Evolutionary conservation across 495 filamentous ascomycete genomes (phyloP).

Genomic region (Extremus antarcticus): DNA sequence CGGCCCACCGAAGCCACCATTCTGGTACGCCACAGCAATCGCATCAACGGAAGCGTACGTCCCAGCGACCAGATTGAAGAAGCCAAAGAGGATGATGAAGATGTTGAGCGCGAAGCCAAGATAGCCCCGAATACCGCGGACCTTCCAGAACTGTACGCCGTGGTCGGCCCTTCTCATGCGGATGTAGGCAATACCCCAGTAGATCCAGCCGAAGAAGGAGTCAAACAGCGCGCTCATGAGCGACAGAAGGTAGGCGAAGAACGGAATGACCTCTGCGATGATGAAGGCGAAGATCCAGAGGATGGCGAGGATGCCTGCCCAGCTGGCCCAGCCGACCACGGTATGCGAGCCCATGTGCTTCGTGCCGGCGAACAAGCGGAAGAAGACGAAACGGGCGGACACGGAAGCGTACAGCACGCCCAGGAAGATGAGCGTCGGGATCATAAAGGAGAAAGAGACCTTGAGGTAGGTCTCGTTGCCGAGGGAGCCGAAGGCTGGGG

Average conservation of each 20-base stretch:
- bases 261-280: slow-evolving; percentile 80
- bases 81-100: slow-evolving; percentile 54
- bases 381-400: slow-evolving; percentile 73
- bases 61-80: slow-evolving; percentile 65
- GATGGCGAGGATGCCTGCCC: slow-evolving; percentile 59
- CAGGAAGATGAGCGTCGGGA: slow-evolving; percentile 80
- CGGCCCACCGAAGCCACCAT: slow-evolving; percentile 28
- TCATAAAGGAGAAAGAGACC: slow-evolving; percentile 82
- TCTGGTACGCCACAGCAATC: slow-evolving; percentile 30
- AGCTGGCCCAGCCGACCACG: slow-evolving; percentile 66
- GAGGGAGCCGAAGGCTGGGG: slow-evolving; percentile 73
- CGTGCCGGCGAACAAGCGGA: slow-evolving; percentile 67
- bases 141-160: slow-evolving; percentile 47
- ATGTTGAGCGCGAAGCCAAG: slow-evolving; percentile 54
- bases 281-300: slow-evolving; percentile 74
- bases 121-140: slow-evolving; percentile 50
- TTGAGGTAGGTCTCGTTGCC: slow-evolving; percentile 64
- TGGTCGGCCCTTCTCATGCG: slow-evolving; percentile 66
- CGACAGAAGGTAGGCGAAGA: slow-evolving; percentile 73
- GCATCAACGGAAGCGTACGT: slow-evolving; percentile 49
- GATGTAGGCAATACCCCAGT: slow-evolving; percentile 83
- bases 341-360: slow-evolving; percentile 69
- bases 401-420: slow-evolving; percentile 83
- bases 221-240: slow-evolving; percentile 87
- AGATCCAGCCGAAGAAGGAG: slow-evolving; percentile 89